Evolutionary conservation across 768 basidiomycete species (phyloP), one percentile per base, ranked within the genome.

Genomic region (Suillus spraguei): DNA sequence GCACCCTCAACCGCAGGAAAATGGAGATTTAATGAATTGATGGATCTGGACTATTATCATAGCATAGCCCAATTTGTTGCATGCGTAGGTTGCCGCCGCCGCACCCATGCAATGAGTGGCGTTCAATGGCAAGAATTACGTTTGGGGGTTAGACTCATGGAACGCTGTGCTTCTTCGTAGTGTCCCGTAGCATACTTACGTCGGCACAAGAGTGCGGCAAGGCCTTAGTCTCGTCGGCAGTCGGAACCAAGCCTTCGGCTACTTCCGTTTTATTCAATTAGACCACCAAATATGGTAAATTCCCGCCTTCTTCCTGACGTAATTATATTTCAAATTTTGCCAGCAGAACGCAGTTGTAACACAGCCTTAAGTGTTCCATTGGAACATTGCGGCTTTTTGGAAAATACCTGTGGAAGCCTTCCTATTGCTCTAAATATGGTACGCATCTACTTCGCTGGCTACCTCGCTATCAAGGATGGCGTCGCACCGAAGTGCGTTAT

Each of bases 1-100:
- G 36, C 54, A 58, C 56, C 56, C 56, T 58, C 56, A n/a, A 41
- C 56, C 56, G 24, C 56, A 58, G 56, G 22, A 10, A 17, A 28
- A 24, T 39, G 53, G 33, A 7, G 33, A 36, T 54, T 33, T n/a
- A n/a, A 54, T n/a, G 54, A 56, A 16, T 32, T 56, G 53, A 55
- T 13, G 35, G 53, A 54, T 56, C 54, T 56, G n/a, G n/a, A n/a
- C n/a, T n/a, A n/a, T n/a, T n/a, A 35, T 42, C 22, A 38, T 56
- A n/a, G 11, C 53, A 47, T 47, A 5, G 39, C 39, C 42, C 42
- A n/a, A 24, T 28, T 14, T 28, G 14, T 4, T 44, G 20, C 44
- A 44, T 44, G 13, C n/a, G n/a, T n/a, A n/a, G n/a, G n/a, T 32
- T 28, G 49, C 49, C 49, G 49, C 49, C 28, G 16, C 54, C 54